These are phyloP conservation scores for Camelina neglecta DNA, from an alignment of 345 rosid genomes.

Conservation along the genomic window DNA sequence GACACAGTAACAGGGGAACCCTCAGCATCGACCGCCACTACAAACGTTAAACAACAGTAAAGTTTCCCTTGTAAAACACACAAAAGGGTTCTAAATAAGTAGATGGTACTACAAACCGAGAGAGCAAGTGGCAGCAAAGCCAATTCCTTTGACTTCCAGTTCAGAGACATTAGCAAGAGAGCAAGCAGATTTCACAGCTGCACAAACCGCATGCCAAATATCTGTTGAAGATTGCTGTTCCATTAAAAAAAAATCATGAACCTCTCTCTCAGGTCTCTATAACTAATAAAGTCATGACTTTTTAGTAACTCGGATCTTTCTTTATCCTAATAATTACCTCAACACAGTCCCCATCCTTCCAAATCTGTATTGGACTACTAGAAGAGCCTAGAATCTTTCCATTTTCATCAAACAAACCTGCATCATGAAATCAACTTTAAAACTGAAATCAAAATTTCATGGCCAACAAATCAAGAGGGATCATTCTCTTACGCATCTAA, in stretches of 20 bases:
- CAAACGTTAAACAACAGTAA: slow-evolving; percentile 14
- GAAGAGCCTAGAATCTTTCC: slow-evolving; percentile 88
- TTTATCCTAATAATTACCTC: slow-evolving; percentile 57
- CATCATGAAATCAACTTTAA: slow-evolving; percentile 15
- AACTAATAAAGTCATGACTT: neutral
- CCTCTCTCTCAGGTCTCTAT: neutral
- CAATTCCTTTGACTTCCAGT: slow-evolving; percentile 72
- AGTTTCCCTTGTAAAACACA: slow-evolving; percentile 4
- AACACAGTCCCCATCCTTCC: slow-evolving; percentile 85
- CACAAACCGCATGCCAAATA: slow-evolving; percentile 95
- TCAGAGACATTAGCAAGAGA: slow-evolving; percentile 70
- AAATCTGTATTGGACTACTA: slow-evolving; percentile 92
- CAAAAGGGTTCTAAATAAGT: neutral
- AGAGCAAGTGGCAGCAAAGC: slow-evolving; percentile 96
- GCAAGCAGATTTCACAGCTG: slow-evolving; percentile 84
- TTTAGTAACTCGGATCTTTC: neutral
- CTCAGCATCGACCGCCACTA: slow-evolving; percentile 97
- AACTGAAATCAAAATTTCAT: too few relatives aligned
- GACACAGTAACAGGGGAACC: slow-evolving; percentile 98
- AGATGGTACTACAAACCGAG: slow-evolving; percentile 66
- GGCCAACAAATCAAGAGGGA: too few relatives aligned
- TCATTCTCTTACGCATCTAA: too few relatives aligned
- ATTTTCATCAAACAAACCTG: slow-evolving; percentile 80
- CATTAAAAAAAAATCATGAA: neutral
- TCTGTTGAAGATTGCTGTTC: slow-evolving; percentile 97